Base-by-base conservation (phyloP, 208 protist species). In the Leishmania gerbilli region DNA sequence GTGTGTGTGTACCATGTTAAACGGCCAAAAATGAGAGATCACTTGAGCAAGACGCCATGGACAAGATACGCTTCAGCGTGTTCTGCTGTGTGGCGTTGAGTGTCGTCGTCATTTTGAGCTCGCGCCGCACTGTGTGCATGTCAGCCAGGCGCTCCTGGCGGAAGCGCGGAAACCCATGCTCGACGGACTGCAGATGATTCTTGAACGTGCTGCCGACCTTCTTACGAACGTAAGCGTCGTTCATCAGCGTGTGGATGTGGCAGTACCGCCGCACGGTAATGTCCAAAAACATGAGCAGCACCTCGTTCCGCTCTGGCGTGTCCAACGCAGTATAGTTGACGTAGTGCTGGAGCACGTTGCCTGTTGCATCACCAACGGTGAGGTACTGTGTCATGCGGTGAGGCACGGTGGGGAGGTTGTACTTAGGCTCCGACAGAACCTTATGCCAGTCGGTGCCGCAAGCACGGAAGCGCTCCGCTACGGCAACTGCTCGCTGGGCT, bases 391-490 rank as follows among this genome's bases (percentile, higher is more conserved):
- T 71, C 75, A 88, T 80, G 68, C 82, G 85, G 19, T 55, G 4
- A 9, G 82, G 71, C 45, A 86, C 80, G 31, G 82, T 86, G 56
- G 69, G 49, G 17, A 53, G 40, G 68, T 84, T 77, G 34, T 74
- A 74, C 55, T 75, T 77, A 17, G 74, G 74, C 72, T 77, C 79
- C 37, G n/a, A 60, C 19, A 82, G 47, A 11, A 79, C 69, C 17
- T 78, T n/a, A 40, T 64, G 64, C 84, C 84, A 88, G 84, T 88
- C 75, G n/a, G 84, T 88, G 17, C 58, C 55, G 51, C 84, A 88
- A 24, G 47, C 9, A 47, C 62, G 60, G 31, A 83, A 42, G 15
- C 81, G 81, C 17, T 80, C 78, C 2, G 53, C 67, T 42, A 85
- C 1, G 55, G 65, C 49, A 34, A 51, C n/a, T 3, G 77, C 31